Percentiles rank a stretch among this genome's conserved stretches.
These are phyloP conservation scores for Hygrophorus pudorinus DNA, from an alignment of 768 basidiomycete genomes.

Conservation along the genomic window DNA sequence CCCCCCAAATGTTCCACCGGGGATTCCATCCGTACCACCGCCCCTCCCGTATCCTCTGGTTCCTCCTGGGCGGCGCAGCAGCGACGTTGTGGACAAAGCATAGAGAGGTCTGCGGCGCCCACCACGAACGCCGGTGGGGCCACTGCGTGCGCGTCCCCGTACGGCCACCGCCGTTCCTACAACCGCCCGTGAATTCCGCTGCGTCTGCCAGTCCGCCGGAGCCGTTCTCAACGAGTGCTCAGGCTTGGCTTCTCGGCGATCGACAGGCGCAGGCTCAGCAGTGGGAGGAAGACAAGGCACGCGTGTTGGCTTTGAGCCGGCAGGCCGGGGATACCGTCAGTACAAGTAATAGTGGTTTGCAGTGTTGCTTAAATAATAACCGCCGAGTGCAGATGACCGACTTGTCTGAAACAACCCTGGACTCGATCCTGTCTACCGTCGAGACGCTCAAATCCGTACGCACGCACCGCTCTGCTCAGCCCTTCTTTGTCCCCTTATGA, in stretches of 20 bases:
- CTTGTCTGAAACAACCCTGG: slow-evolving; percentile 9
- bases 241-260: slow-evolving; percentile 7
- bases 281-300: slow-evolving; percentile 41
- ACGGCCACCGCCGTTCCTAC: slow-evolving; percentile 1
- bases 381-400: slow-evolving; percentile 9
- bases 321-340: slow-evolving; percentile 44
- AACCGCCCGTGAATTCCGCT: not conserved
- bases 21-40: slow-evolving; percentile 6
- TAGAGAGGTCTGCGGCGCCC: slow-evolving; percentile 27
- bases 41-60: slow-evolving; percentile 60
- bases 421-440: slow-evolving; percentile 6
- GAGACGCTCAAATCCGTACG: slow-evolving; percentile 7
- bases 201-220: no score
- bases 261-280: slow-evolving; percentile 17
- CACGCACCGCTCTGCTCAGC: no score
- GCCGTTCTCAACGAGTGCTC: slow-evolving; percentile 1
- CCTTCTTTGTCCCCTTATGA: slow-evolving; percentile 16
- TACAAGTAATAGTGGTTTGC: no score
- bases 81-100: slow-evolving; percentile 29
- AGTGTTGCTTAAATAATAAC: no score
- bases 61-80: slow-evolving; percentile 46
- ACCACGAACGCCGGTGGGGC: slow-evolving; percentile 13
- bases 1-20: not conserved
- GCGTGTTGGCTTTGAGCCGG: slow-evolving; percentile 31
- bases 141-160: slow-evolving; percentile 7